Evolutionary conservation across 2,329 filamentous ascomycete species (phyloP).

Genomic region (Colletotrichum cordylinicola): DNA sequence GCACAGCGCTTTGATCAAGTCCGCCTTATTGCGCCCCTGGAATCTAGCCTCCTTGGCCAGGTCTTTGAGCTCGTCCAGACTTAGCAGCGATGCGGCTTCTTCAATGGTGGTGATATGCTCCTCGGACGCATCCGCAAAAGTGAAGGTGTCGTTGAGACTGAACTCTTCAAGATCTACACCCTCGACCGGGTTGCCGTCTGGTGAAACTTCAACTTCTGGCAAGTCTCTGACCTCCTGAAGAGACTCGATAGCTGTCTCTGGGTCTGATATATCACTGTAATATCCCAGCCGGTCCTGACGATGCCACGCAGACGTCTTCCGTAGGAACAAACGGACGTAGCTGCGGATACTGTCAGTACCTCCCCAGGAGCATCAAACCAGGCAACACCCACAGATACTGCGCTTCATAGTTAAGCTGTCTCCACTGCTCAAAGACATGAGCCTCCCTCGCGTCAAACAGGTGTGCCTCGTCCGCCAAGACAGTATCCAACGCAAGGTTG

Average conservation of each 20-base stretch:
- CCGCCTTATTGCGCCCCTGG: slow-evolving; percentile 85
- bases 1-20: slow-evolving; percentile 77
- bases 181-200: slow-evolving; percentile 25
- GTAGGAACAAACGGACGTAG: slow-evolving; percentile 90
- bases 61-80: slow-evolving; percentile 85
- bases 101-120: slow-evolving; percentile 78
- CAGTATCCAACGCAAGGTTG: slow-evolving; percentile 88
- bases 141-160: slow-evolving; percentile 63
- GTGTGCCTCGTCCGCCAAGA: slow-evolving; percentile 86
- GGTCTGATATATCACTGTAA: slow-evolving; percentile 80
- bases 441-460: slow-evolving; percentile 84
- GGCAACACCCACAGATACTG: slow-evolving; percentile 81
- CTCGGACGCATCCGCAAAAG: slow-evolving; percentile 81
- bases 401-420: slow-evolving; percentile 75
- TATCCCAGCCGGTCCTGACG: slow-evolving; percentile 80
- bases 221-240: slow-evolving; percentile 67
- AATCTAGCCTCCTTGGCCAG: slow-evolving; percentile 88
- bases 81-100: slow-evolving; percentile 81
- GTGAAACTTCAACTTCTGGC: slow-evolving; percentile 41
- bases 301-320: slow-evolving; percentile 93
- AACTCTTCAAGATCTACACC: slow-evolving; percentile 45
- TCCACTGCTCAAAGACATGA: slow-evolving; percentile 80
- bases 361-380: background rate
- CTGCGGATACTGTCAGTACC: slow-evolving; percentile 47
- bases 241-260: slow-evolving; percentile 67